A percentile compares a stretch with the other conserved stretches of the same genome.
Evolutionary conservation across 768 basidiomycete species (phyloP).

Genomic region (Tulasnella sp.): DNA sequence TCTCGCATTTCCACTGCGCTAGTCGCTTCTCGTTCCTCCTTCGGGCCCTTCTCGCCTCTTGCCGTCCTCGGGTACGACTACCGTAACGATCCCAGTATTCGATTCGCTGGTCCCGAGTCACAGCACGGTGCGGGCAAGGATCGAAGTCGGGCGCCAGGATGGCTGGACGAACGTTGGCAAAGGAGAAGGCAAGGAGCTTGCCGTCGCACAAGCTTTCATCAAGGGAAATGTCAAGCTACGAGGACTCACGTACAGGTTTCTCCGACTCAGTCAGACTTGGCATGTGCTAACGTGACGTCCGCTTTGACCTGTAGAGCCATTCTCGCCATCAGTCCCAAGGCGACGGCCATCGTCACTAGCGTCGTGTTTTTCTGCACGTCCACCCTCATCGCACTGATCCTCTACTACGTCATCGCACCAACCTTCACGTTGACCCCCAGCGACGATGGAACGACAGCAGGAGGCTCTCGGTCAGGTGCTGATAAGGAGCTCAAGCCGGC

Average conservation of each 20-base stretch:
- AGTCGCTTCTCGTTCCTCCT: slow-evolving; percentile 59
- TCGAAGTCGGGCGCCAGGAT: slow-evolving; percentile 73
- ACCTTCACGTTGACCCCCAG: background rate
- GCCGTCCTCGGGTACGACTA: slow-evolving; percentile 43
- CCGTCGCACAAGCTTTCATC: slow-evolving; percentile 58
- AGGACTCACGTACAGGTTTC: slow-evolving; percentile 57
- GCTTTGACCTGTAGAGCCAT: too few relatives aligned
- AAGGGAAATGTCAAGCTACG: slow-evolving; percentile 60
- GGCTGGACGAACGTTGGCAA: slow-evolving; percentile 64
- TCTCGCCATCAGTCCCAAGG: too few relatives aligned
- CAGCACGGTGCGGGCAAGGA: slow-evolving; percentile 49
- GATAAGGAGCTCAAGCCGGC: background rate
- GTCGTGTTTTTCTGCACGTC: too few relatives aligned
- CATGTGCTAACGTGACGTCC: too few relatives aligned
- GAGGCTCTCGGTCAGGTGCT: background rate
- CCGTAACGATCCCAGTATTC: slow-evolving; percentile 56
- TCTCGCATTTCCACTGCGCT: background rate
- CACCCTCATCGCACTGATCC: too few relatives aligned
- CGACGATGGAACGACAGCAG: background rate
- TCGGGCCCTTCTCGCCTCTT: slow-evolving; percentile 39
- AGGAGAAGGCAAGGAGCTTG: slow-evolving; percentile 71
- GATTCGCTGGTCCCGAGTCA: slow-evolving; percentile 47
- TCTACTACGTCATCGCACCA: background rate
- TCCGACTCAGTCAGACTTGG: background rate
- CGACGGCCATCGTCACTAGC: too few relatives aligned